These are phyloP conservation scores for Fusarium dimerum DNA, from an alignment of 2,329 filamentous ascomycete genomes.

Conservation along the genomic window DNA sequence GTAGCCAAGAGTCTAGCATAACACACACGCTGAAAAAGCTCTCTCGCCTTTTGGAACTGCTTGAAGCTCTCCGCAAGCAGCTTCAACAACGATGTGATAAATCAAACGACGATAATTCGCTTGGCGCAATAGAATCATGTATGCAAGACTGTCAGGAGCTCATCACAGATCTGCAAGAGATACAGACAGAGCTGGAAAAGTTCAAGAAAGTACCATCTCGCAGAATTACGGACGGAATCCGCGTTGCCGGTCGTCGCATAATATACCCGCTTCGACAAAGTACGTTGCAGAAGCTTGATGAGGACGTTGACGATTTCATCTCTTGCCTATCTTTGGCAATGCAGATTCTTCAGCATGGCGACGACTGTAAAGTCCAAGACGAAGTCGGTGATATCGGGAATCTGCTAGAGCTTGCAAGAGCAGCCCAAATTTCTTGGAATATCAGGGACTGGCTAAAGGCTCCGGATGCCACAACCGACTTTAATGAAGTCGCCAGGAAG, in stretches of 20 bases:
- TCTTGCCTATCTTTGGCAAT: slow-evolving; percentile 29
- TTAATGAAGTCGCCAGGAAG: slow-evolving; percentile 34
- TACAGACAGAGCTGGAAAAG: slow-evolving; percentile 21
- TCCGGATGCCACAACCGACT: slow-evolving; percentile 37
- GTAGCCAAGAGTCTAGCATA: slow-evolving; percentile 24
- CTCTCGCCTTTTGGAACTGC: slow-evolving; percentile 22
- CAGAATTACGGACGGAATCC: slow-evolving; percentile 1
- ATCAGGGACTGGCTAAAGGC: slow-evolving; percentile 37
- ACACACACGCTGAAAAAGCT: slow-evolving; percentile 28
- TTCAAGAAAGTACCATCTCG: slow-evolving; percentile 14
- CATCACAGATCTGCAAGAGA: slow-evolving; percentile 30
- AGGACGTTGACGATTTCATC: slow-evolving; percentile 36
- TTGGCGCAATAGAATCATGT: slow-evolving; percentile 26
- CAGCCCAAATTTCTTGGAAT: slow-evolving; percentile 26
- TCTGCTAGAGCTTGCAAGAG: slow-evolving; percentile 27
- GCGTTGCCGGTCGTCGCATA: slow-evolving; percentile 15
- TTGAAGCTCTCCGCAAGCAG: slow-evolving; percentile 24
- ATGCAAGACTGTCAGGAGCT: slow-evolving; percentile 30
- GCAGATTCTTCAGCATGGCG: slow-evolving; percentile 33
- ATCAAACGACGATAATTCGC: slow-evolving; percentile 17
- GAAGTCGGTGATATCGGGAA: slow-evolving; percentile 29
- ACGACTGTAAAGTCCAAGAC: slow-evolving; percentile 23
- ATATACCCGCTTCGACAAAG: slow-evolving; percentile 37
- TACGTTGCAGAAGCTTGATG: slow-evolving; percentile 40
- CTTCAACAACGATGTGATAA: slow-evolving; percentile 23